Base-by-base conservation (phyloP, 768 basidiomycete species). In the Calvatia gigantea region DNA sequence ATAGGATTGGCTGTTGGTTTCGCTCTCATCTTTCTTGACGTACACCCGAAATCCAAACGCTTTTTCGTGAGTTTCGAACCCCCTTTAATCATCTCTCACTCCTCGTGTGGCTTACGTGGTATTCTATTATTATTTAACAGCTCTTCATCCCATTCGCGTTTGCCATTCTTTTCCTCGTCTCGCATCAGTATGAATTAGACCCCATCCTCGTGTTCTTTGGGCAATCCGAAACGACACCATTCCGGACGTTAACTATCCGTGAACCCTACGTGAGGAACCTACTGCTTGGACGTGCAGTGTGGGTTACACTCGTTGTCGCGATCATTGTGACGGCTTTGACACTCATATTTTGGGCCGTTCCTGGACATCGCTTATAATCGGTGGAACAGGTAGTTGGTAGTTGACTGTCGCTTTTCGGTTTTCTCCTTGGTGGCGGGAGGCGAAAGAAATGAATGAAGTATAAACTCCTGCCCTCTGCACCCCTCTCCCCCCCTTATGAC, bases 101-200 rank as follows among this genome's bases (percentile, higher is more conserved):
- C 57, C 50, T 47, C 33, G 15, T 15, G 21, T 31, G 38, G 7
- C 28, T 63, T 21, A 63, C 43, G 54, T 59, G 59, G 54, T 39
- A 17, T 39, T 60, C 62, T 54, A 2, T 17, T 25, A n/a, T 31
- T 7, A 3, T 25, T 39, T 39, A 49, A 28, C 67, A 97, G 95
- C 86, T 97, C 64, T 96, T 98, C 76, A 79, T 98, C 25, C 96
- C 97, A 0, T 98, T 97, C 72, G 78, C 89, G 19, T 68, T 98
- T 61, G 92, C 95, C 52, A 74, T 91, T 64, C 86, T 97, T 61
- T 91, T 90, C 77, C 85, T 99, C 60, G 79, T 98, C 55, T 93
- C 95, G 14, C 92, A 97, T 66, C 94, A 95, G 70, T 98, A 98
- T 72, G 94, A 97, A 70, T 86, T 98, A 50, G 96, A 98, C 68